Evolutionary conservation across 2,329 filamentous ascomycete species (phyloP).

Genomic region (Hypoxylon sp.): DNA sequence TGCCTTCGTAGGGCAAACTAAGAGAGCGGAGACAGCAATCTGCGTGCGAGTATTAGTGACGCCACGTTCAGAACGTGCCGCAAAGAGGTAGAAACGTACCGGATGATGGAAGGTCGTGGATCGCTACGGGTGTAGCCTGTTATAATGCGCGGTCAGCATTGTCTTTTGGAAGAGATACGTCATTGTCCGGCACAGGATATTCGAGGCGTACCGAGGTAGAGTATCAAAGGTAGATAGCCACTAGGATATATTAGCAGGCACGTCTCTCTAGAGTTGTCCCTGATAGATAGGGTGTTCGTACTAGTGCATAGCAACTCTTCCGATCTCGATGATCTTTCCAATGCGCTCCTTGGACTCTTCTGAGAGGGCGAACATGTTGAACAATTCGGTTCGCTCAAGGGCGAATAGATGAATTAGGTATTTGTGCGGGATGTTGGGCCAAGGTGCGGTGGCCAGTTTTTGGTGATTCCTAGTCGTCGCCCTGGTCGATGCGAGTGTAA

Average conservation of each 20-base stretch:
- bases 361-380: slow-evolving; percentile 78
- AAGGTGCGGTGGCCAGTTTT: neutral
- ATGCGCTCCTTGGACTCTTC: slow-evolving; percentile 99
- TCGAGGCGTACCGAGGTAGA: slow-evolving; percentile 85
- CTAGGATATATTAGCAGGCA: slow-evolving; percentile 65
- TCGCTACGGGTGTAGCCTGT: slow-evolving; percentile 94
- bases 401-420: neutral
- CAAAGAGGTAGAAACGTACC: slow-evolving; percentile 58
- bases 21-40: slow-evolving; percentile 76
- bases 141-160: slow-evolving; percentile 31
- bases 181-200: slow-evolving; percentile 14
- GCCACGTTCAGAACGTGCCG: neutral
- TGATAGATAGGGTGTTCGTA: slow-evolving; percentile 63
- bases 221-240: slow-evolving; percentile 95
- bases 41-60: slow-evolving; percentile 54
- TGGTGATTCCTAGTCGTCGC: neutral
- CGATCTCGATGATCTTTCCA: slow-evolving; percentile 94
- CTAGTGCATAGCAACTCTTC: slow-evolving; percentile 96
- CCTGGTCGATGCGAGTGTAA: neutral
- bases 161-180: slow-evolving; percentile 8
- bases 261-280: neutral
- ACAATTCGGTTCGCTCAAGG: slow-evolving; percentile 26
- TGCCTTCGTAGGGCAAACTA: slow-evolving; percentile 55
- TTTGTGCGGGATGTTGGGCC: neutral
- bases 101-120: slow-evolving; percentile 82